Conservation (phyloP, 345 rosid species). For the Citropsis articulata region DNA sequence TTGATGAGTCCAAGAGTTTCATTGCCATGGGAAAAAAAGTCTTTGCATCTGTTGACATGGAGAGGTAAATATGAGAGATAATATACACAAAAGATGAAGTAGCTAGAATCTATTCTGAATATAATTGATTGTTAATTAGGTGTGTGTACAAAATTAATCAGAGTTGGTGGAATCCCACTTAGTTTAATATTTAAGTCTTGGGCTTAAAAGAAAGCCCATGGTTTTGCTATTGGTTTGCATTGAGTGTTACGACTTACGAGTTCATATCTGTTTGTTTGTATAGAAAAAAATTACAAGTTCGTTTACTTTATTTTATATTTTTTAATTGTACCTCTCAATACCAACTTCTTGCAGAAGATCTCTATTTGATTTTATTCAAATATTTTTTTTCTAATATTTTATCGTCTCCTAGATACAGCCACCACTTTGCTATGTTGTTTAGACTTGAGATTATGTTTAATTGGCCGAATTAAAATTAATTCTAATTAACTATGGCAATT, state of each 20-base stretch:
- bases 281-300: neutral
- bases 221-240: neutral
- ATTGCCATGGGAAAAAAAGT: conserved; percentile 36
- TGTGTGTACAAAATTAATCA: conserved; percentile 16
- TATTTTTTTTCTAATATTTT: neutral
- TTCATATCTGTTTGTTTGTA: neutral
- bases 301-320: neutral
- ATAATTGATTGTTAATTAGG: too few species aligned
- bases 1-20: conserved; percentile 23
- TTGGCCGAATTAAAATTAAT: neutral
- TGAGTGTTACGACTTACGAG: neutral
- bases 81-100: neutral
- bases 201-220: conserved; percentile 23
- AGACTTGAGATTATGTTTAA: neutral
- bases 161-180: conserved; percentile 9
- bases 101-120: neutral
- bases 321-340: neutral
- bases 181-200: conserved; percentile 20
- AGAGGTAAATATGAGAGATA: conserved; percentile 24
- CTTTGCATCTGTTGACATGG: conserved; percentile 33
- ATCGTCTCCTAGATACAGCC: neutral
- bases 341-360: neutral
- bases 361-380: neutral
- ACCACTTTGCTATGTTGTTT: neutral
- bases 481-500: neutral